Percentiles rank a stretch among this genome's conserved stretches.
These are phyloP conservation scores for Teratosphaeria pseudoeucalypti DNA, from an alignment of 2,329 filamentous ascomycete species.

Conservation along the genomic window DNA sequence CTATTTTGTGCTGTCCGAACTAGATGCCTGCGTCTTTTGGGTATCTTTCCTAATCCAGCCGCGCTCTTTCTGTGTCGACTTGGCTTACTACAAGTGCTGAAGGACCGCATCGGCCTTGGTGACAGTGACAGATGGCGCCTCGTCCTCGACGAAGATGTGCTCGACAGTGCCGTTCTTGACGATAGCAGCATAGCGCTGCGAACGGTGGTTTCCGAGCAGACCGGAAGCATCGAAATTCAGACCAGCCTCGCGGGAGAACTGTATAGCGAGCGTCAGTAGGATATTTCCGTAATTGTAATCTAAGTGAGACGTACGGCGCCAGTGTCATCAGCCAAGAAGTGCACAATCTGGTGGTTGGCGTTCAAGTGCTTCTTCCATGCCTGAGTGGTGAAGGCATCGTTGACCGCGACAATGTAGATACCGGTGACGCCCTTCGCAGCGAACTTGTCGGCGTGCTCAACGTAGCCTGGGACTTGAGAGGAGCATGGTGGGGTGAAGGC, in stretches of 20 bases:
- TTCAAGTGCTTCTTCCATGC: slow-evolving; percentile 20
- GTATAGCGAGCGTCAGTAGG: not conserved
- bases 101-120: slow-evolving; percentile 14
- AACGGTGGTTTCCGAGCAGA: slow-evolving; percentile 16
- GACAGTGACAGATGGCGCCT: slow-evolving; percentile 15
- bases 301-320: slow-evolving; percentile 8
- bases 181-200: slow-evolving; percentile 16
- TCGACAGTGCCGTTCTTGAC: slow-evolving; percentile 13
- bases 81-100: not conserved
- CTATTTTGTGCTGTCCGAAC: not conserved
- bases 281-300: not conserved
- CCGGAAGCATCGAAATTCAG: slow-evolving; percentile 15
- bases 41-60: not conserved
- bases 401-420: slow-evolving; percentile 20
- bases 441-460: slow-evolving; percentile 16
- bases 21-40: not conserved
- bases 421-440: slow-evolving; percentile 18
- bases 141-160: slow-evolving; percentile 17
- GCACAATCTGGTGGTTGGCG: slow-evolving; percentile 12
- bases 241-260: slow-evolving; percentile 17
- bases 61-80: not conserved
- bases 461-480: slow-evolving; percentile 19
- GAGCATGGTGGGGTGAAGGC: slow-evolving; percentile 20
- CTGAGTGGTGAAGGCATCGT: slow-evolving; percentile 17
- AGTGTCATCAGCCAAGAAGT: slow-evolving; percentile 19